phyloP scores from a whole-genome alignment of 1,139 yeast species.

The Candida sojae region DNA sequence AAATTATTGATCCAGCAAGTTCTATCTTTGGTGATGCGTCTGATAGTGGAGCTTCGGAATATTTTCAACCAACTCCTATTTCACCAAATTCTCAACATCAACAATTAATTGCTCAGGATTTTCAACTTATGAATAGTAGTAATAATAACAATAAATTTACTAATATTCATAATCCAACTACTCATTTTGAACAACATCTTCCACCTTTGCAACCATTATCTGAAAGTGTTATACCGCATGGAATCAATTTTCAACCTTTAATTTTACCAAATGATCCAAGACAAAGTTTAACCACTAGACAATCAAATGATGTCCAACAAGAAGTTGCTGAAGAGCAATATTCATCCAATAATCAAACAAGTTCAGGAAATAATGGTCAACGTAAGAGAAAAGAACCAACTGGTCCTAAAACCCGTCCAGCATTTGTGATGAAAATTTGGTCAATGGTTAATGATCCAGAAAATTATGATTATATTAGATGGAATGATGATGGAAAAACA shows the following conservation, averaged over 20 bases:
- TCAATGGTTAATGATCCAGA: constrained; percentile 84
- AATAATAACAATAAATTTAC: constrained; percentile 20
- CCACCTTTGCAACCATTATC: constrained; percentile 40
- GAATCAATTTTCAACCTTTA: constrained; percentile 12
- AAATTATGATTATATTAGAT: constrained; percentile 70
- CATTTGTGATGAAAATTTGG: constrained; percentile 93
- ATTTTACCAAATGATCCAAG: constrained; percentile 10
- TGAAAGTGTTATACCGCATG: constrained; percentile 35
- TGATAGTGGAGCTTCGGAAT: not conserved
- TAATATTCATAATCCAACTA: constrained; percentile 2
- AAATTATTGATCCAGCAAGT: not conserved
- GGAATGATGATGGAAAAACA: constrained; percentile 85
- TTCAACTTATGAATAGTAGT: constrained; percentile 9
- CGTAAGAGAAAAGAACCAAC: constrained; percentile 32
- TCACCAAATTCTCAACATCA: constrained; percentile 7
- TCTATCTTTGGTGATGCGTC: not conserved
- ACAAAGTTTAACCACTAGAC: constrained; percentile 11
- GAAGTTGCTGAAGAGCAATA: not conserved
- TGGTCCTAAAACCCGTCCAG: constrained; percentile 60
- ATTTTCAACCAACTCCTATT: constrained; percentile 10
- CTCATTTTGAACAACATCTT: constrained; percentile 16
- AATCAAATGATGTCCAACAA: constrained; percentile 15
- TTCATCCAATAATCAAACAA: not conserved
- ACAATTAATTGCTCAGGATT: constrained; percentile 11
- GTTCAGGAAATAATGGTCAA: constrained; percentile 5